These are phyloP conservation scores for sweet orange (Citrus sinensis) DNA, from an alignment of 345 rosid species.

Conservation along the genomic window DNA sequence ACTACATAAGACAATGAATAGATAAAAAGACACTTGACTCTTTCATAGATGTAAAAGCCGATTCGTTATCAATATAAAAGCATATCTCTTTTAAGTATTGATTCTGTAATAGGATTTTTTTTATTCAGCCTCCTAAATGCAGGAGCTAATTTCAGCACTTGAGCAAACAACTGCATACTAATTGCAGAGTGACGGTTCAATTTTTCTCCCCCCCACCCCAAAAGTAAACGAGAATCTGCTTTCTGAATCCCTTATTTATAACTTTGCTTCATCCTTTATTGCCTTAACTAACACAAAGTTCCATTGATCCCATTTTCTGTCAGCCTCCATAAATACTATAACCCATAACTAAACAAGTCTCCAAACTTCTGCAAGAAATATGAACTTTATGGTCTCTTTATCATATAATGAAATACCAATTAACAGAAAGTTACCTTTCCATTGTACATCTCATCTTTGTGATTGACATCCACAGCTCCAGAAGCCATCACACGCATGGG, in stretches of 20 bases:
- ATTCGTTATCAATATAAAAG: background rate
- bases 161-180: background rate
- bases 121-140: background rate
- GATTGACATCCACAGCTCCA: conserved; percentile 87
- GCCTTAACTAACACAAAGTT: background rate
- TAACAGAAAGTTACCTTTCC: conserved; percentile 57
- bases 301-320: background rate
- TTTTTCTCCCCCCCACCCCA: background rate
- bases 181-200: background rate
- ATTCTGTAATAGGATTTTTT: background rate
- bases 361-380: background rate
- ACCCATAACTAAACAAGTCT: background rate
- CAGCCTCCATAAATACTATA: background rate
- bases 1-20: background rate
- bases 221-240: background rate
- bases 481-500: conserved; percentile 95
- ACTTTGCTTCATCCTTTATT: background rate
- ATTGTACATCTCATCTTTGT: conserved; percentile 83
- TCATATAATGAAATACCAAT: background rate
- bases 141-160: background rate
- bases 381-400: background rate
- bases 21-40: background rate
- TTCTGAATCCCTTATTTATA: background rate
- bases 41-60: background rate
- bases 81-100: background rate